Conservation (phyloP, 163 green algal species). For the Scenedesmus sp. region DNA sequence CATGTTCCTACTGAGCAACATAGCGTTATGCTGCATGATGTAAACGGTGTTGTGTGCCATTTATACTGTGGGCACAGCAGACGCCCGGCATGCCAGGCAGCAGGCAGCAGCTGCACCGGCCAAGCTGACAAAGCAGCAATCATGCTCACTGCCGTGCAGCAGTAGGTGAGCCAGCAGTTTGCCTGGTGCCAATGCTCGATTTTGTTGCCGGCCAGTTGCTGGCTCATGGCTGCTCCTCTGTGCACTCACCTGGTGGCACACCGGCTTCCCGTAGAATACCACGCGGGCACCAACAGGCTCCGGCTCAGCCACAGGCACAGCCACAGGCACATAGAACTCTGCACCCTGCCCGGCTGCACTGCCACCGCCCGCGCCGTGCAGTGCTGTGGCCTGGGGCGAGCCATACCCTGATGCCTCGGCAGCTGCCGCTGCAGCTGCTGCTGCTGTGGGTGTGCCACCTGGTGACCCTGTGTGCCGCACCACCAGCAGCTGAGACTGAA, state of each 20-base stretch:
- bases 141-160: too few species aligned
- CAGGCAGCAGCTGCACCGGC: too few species aligned
- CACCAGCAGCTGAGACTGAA: not conserved
- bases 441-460: not conserved
- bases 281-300: not conserved
- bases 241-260: not conserved
- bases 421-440: conserved; percentile 8
- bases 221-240: not conserved
- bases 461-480: not conserved
- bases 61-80: too few species aligned
- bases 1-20: not conserved
- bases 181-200: too few species aligned
- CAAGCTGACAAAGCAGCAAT: too few species aligned
- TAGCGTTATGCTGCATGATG: too few species aligned
- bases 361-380: too few species aligned
- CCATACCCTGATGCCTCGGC: not conserved
- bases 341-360: not conserved
- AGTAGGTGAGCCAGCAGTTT: too few species aligned
- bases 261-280: conserved; percentile 1
- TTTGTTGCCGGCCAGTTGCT: not conserved
- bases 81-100: too few species aligned
- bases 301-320: not conserved
- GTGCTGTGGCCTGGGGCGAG: too few species aligned
- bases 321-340: not conserved
- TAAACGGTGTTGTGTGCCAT: too few species aligned